Base-by-base conservation (phyloP, 2,329 filamentous ascomycete genomes). In the Apiospora rasikravindrae region DNA sequence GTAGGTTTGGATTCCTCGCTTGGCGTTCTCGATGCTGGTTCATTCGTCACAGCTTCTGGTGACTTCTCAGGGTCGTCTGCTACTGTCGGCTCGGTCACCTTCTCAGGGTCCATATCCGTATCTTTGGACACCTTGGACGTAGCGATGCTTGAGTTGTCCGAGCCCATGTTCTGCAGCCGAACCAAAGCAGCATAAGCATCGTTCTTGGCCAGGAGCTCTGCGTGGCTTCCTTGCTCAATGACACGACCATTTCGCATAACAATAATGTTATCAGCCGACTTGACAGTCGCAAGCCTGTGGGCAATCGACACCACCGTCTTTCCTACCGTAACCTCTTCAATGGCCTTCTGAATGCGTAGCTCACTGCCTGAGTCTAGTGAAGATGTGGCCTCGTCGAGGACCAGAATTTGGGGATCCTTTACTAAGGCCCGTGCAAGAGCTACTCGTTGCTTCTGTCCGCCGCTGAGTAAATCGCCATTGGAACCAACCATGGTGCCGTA, bases 231-330 rank as follows among this genome's bases (percentile, higher is more conserved):
- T 76, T 90, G 82, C 78, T 93, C 91, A 2, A 91, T 83, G 1
- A 91, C 85, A 44, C 82, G 80, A 0, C 92, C 91, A 61, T 88
- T 84, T 4, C 88, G 84, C 75, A 93, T 82, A 2, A 93, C 91
- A 4, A 93, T 83, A 67, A 93, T 93, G 70, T 89, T 87, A 73
- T 93, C 88, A 0, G 91, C 91, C 70, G 88, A 85, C 75, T 86
- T 88, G 71, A 91, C 87, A 0, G 89, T 91, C 0, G 87, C 87
- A 2, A 92, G 82, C 0, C 89, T 83, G 79, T 91, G 89, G 0
- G 91, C 91, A 71, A 93, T 92, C 13, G 90, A 86, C 71, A 94
- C 88, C 0, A 91, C 91, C 0, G 91, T 93, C n/a, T 90, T 77
- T 1, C 78, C 80, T 1, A 53, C 66, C 6, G 78, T 72, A 74